Evolutionary conservation across 2,329 filamentous ascomycete species (phyloP), one percentile per base, ranked within the genome.

Genomic region (Hypoxylon rubiginosum): DNA sequence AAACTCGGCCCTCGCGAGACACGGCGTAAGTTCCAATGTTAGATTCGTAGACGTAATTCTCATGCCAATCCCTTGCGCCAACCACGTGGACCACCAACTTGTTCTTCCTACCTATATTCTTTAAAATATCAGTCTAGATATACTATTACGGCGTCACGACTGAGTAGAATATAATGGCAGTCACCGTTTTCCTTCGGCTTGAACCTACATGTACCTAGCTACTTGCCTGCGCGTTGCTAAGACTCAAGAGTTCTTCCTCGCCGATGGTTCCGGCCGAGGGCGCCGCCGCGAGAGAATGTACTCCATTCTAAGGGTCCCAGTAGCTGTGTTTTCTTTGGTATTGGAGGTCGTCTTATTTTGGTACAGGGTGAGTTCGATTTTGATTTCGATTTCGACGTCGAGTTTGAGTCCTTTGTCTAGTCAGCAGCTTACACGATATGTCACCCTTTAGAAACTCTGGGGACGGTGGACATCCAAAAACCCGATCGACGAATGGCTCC

Each of bases 391-490:
- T n/a, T n/a, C n/a, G n/a, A n/a, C n/a, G n/a, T n/a, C 39, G 17
- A 17, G 39, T 43, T 21, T 21, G 39, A 10, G 17, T 43, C n/a
- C 39, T 43, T 41, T 45, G 28, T 45, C 6, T n/a, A 19, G 24
- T 53, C 45, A 36, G 56, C 59, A 21, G 50, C 72, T 73, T 41
- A 73, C 66, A 56, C 13, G 11, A 32, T 24, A 41, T 24, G 13
- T n/a, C 13, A 51, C 34, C 32, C 10, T 67, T 56, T 78, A 95
- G 92, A 91, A 88, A 82, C 80, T 93, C 54, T 81, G 87, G 66
- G 82, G 82, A 58, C 93, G 91, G 89, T 90, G 90, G 82, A 86
- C 81, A 60, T 85, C 85, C 68, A 91, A 87, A 77, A 90, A 86
- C 53, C 86, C 87, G 1, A 84, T 87, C 52, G 88, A 91, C 69